phyloP scores from a whole-genome alignment of 176 grass and related monocot species.

The Triticum timopheevii region DNA sequence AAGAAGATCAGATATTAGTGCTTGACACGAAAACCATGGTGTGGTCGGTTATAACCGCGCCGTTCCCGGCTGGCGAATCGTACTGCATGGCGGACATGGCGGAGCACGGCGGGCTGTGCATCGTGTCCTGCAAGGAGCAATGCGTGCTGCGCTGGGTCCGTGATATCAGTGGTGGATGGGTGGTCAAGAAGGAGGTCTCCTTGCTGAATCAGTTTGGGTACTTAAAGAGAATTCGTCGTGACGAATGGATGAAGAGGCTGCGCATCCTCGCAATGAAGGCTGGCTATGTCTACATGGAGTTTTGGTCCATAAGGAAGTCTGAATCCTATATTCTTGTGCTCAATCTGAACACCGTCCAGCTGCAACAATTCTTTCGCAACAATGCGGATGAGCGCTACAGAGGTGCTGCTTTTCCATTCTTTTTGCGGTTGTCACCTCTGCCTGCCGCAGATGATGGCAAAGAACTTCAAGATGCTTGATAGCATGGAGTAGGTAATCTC shows the following conservation, averaged over 20 bases:
- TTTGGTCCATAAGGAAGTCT: slow-evolving; percentile 26
- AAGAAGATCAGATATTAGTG: not conserved
- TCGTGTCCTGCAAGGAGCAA: no score
- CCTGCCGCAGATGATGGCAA: not conserved
- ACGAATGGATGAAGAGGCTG: slow-evolving; percentile 28
- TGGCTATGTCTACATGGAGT: slow-evolving; percentile 26
- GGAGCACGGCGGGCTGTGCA: no score
- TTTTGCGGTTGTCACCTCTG: not conserved
- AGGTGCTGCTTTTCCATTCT: slow-evolving; percentile 30
- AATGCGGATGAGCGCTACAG: not conserved
- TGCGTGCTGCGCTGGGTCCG: slow-evolving; percentile 6
- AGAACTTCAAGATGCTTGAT: slow-evolving; percentile 2
- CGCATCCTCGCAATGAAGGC: slow-evolving; percentile 7
- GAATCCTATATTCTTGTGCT: slow-evolving; percentile 34
- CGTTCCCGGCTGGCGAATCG: not conserved
- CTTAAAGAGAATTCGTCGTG: slow-evolving; percentile 6
- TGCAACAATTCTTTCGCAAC: not conserved
- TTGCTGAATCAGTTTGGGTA: not conserved
- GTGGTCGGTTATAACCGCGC: not conserved
- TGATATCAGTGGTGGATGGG: not conserved
- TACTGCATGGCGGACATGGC: no score
- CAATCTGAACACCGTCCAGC: slow-evolving; percentile 13
- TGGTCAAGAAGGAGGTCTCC: slow-evolving; percentile 4
- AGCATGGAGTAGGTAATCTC: slow-evolving; percentile 11
- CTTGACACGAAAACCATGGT: slow-evolving; percentile 12